These are phyloP conservation scores for Plasmodium malariae DNA, from an alignment of 169 alveolate species.

Conservation along the genomic window DNA sequence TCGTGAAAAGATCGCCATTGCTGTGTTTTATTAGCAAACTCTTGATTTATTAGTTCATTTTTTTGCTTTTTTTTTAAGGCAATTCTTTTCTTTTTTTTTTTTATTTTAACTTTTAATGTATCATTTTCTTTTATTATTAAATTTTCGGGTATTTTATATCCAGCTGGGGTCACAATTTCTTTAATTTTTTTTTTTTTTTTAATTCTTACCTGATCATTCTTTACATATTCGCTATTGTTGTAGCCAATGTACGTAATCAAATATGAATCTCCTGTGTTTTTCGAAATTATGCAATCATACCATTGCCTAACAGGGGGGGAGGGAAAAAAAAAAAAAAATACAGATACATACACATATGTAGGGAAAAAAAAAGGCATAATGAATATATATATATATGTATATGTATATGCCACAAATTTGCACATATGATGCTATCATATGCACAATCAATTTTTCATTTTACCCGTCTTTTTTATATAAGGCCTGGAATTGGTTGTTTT, in stretches of 20 bases:
- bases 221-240: conserved; percentile 84
- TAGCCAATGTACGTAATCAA: conserved; percentile 84
- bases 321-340: neutral
- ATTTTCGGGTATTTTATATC: conserved; percentile 85
- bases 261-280: conserved; percentile 80
- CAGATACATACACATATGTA: neutral
- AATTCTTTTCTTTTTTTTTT: conserved; percentile 83
- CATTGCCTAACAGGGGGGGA: conserved; percentile 76
- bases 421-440: too few relatives aligned
- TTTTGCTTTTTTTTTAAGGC: conserved; percentile 85
- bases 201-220: conserved; percentile 80
- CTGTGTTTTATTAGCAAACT: conserved; percentile 79
- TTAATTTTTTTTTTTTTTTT: conserved; percentile 70
- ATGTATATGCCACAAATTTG: neutral
- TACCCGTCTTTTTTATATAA: conserved; percentile 72
- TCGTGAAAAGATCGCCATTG: conserved; percentile 86
- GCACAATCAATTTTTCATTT: neutral
- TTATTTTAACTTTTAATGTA: conserved; percentile 82
- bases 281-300: conserved; percentile 83
- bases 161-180: conserved; percentile 86
- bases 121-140: conserved; percentile 82
- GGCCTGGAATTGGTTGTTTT: conserved; percentile 57
- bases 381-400: conserved; percentile 8
- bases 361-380: neutral
- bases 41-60: conserved; percentile 80